Conservation (phyloP, 1,284 basidiomycete species). For the Fistulinella staudtii region DNA sequence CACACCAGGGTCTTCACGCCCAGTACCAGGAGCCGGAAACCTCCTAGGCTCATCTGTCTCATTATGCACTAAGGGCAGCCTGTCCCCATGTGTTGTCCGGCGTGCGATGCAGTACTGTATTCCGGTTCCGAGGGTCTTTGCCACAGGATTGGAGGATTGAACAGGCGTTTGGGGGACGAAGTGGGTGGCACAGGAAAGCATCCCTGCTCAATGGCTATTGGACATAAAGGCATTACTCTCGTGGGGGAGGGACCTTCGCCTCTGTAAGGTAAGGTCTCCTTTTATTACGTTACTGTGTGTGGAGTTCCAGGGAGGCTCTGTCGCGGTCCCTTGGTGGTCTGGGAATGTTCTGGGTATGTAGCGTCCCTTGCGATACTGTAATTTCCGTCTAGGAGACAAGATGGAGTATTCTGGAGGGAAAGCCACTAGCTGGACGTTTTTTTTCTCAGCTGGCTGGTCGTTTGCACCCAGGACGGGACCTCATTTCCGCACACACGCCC, state of each 20-base stretch:
- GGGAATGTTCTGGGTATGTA: conserved; percentile 8
- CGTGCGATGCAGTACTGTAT: conserved; percentile 8
- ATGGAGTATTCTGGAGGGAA: conserved; percentile 4
- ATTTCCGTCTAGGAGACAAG: conserved; percentile 24
- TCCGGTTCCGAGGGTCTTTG: conserved; percentile 29
- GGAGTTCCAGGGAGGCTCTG: conserved; percentile 1
- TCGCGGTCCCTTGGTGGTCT: neutral
- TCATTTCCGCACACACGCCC: conserved; percentile 16
- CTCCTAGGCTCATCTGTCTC: conserved; percentile 9
- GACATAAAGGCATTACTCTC: conserved; percentile 7
- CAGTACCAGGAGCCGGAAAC: neutral
- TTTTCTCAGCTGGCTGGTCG: conserved; percentile 5
- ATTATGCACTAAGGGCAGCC: conserved; percentile 2
- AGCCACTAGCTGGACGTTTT: neutral
- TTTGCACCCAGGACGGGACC: neutral
- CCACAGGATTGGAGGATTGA: conserved; percentile 11
- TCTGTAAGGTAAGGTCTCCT: conserved; percentile 19
- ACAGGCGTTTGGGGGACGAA: conserved; percentile 10
- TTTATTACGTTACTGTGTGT: conserved; percentile 6
- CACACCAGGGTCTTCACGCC: neutral
- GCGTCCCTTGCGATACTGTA: conserved; percentile 19
- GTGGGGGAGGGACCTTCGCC: conserved; percentile 14
- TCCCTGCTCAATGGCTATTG: conserved; percentile 8
- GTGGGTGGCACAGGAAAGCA: neutral
- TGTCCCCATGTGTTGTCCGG: conserved; percentile 4